Evolutionary conservation across 2,329 filamentous ascomycete species (phyloP).

Genomic region (Eutypa lata): DNA sequence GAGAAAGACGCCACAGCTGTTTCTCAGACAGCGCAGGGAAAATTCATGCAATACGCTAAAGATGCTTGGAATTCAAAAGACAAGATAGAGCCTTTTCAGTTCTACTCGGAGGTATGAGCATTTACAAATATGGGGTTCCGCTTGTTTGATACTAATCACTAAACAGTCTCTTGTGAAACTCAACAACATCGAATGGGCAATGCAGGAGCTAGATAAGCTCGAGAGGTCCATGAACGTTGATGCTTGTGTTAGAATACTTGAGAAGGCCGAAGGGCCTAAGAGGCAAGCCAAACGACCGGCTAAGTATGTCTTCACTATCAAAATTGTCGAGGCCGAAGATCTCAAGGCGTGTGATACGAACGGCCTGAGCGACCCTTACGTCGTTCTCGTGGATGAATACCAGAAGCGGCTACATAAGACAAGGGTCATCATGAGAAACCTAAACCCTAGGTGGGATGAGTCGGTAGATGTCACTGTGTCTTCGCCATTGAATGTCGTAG

Average conservation of each 20-base stretch:
- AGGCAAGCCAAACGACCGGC: conserved; percentile 62
- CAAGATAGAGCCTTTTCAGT: conserved; percentile 94
- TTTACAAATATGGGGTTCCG: conserved; percentile 4
- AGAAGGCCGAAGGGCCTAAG: conserved; percentile 69
- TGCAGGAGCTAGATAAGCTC: conserved; percentile 85
- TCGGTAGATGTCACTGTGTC: conserved; percentile 93
- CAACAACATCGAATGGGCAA: conserved; percentile 95
- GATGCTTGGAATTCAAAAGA: conserved; percentile 91
- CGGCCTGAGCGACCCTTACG: conserved; percentile 92
- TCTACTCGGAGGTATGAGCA: conserved; percentile 75
- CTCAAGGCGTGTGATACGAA: conserved; percentile 97
- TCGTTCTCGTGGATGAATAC: conserved; percentile 95
- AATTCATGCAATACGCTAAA: conserved; percentile 88
- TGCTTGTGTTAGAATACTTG: conserved; percentile 78
- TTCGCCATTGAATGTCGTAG: conserved; percentile 88
- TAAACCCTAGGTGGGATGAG: conserved; percentile 97
- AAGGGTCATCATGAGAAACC: conserved; percentile 80
- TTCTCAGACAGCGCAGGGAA: conserved; percentile 81
- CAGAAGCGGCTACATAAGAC: conserved; percentile 96
- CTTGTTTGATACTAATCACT: conserved; percentile 24
- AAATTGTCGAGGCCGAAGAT: conserved; percentile 96
- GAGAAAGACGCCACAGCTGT: conserved; percentile 68
- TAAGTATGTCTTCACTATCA: conserved; percentile 97
- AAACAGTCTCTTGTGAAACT: conserved; percentile 88
- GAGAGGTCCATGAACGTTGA: conserved; percentile 91